Evolutionary conservation across 1,139 yeast genomes (phyloP), one percentile per base, ranked within the genome.

Genomic region (Blastobotrys arbuscula): DNA sequence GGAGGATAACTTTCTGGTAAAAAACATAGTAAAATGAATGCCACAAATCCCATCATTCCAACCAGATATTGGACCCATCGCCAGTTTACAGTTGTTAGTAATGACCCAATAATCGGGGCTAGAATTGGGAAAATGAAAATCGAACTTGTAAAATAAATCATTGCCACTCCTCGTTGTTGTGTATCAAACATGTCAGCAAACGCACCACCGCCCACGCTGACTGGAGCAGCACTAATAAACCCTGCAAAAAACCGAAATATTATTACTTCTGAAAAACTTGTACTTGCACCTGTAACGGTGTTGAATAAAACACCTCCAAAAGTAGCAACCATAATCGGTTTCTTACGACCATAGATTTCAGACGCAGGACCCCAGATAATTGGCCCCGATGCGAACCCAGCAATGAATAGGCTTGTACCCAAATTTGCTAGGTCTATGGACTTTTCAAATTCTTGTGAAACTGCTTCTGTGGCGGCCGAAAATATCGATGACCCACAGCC

Each of bases 381-480:
- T 3, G 95, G 95, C 15, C 95, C 94, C 0, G 83, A 74, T 0
- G 94, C 94, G 64, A 84, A 85, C 20, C 95, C 95, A 28, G 82
- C 61, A 19, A 86, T 92, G 58, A 76, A 86, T 26, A 86, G 69
- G 0, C 92, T 79, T 12, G 55, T 74, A 55, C 94, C 92, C 43
- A 84, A 69, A 55, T 6, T 50, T 13, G 55, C 73, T 1, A 64
- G 66, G 3, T 59, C 66, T 8, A 49, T 47, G 2, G 65, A 60
- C 6, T 67, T 64, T 38, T 60, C 56, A 50, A 57, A 69, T 37
- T 60, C 55, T 28, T 47, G 50, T 47, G 63, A 53, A 15, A 74
- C 53, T 4, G 55, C 60, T 2, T 55, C 55, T 7, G 64, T 53
- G 2, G 69, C 72, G 6, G 70, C 65, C 1, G 77, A 65, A 47